A percentile compares a stretch with the other conserved stretches of the same genome.
phyloP scores from a whole-genome alignment of 2,329 filamentous ascomycete species.

The Myriosclerotinia curreyana region DNA sequence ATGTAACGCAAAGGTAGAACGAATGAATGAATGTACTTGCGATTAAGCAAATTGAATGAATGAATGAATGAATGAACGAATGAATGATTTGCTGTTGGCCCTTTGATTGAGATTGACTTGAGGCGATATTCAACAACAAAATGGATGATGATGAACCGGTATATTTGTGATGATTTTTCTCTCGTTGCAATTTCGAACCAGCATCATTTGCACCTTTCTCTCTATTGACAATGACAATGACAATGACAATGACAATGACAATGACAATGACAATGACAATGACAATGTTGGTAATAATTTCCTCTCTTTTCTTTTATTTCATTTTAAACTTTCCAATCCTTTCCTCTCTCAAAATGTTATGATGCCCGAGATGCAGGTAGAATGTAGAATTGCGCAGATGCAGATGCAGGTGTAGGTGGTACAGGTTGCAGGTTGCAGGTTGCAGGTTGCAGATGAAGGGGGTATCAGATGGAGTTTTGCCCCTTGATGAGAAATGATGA shows the following conservation, averaged over 20 bases:
- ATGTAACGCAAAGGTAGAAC: neutral
- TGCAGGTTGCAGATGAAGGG: conserved; percentile 11
- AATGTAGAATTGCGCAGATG: neutral
- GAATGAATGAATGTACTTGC: neutral
- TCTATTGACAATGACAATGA: no score
- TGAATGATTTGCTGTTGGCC: neutral
- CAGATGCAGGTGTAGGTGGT: neutral
- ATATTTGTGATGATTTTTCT: no score
- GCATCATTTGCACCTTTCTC: conserved; percentile 15
- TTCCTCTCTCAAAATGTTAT: no score
- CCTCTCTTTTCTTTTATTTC: no score
- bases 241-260: no score
- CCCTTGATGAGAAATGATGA: conserved; percentile 11
- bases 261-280: no score
- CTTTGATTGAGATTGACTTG: neutral
- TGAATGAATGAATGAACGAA: neutral
- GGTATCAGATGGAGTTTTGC: conserved; percentile 13
- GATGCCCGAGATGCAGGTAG: conserved; percentile 1
- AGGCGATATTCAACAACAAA: neutral
- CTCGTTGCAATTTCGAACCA: neutral
- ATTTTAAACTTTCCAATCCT: no score
- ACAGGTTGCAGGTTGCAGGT: no score
- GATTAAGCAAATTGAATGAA: neutral
- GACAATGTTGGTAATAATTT: no score
- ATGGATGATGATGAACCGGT: no score